A percentile compares a stretch with the other conserved stretches of the same genome.
phyloP scores from a whole-genome alignment of 352 stramenopile species.

The Aphanomyces stellatus region DNA sequence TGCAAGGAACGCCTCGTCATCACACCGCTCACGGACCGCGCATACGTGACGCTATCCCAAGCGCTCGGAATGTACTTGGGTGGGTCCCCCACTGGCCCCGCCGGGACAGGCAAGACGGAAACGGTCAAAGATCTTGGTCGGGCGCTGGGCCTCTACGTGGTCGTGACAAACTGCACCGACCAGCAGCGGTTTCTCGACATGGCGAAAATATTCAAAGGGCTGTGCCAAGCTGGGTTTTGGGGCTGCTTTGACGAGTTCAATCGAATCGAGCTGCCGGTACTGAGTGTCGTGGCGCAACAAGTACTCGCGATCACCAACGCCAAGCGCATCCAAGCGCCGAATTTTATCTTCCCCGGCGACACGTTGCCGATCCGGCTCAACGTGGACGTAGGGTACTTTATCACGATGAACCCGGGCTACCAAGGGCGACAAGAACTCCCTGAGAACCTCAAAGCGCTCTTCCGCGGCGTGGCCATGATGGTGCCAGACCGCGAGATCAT shows the following conservation, averaged over 20 bases:
- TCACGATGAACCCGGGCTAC: conserved; percentile 94
- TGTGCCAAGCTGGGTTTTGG: conserved; percentile 89
- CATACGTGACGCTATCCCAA: conserved; percentile 87
- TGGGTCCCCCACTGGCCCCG: conserved; percentile 73
- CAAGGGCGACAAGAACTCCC: conserved; percentile 86
- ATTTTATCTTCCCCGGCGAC: conserved; percentile 62
- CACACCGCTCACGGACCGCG: conserved; percentile 86
- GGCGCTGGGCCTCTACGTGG: conserved; percentile 84
- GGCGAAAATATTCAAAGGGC: conserved; percentile 89
- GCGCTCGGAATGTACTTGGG: conserved; percentile 85
- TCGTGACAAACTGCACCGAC: conserved; percentile 91
- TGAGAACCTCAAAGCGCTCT: conserved; percentile 89
- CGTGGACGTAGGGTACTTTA: conserved; percentile 70
- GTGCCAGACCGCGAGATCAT: conserved; percentile 95
- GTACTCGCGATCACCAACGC: conserved; percentile 81
- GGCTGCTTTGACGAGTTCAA: conserved; percentile 92
- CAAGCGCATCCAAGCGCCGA: conserved; percentile 39
- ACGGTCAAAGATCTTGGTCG: conserved; percentile 87
- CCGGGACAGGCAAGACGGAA: conserved; percentile 89
- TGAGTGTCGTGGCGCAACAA: conserved; percentile 90
- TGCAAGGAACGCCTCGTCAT: conserved; percentile 85
- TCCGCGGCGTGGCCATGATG: conserved; percentile 95
- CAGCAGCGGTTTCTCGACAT: conserved; percentile 88
- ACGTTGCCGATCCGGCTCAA: conserved; percentile 47
- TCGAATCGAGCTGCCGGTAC: conserved; percentile 86